phyloP scores from a whole-genome alignment of 805 yeast species.

The Phaffomyces thermotolerans region DNA sequence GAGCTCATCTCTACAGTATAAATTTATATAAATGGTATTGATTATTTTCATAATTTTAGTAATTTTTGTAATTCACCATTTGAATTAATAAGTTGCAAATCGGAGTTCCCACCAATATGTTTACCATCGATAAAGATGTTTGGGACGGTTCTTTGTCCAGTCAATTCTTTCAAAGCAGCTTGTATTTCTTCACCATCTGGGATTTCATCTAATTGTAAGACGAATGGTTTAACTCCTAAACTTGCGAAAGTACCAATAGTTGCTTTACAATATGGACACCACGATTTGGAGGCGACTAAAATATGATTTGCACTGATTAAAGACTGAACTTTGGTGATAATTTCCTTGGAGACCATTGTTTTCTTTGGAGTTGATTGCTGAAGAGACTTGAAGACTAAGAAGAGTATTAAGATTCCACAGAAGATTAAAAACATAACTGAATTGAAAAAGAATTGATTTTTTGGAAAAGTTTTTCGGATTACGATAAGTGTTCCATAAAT shows the following conservation, averaged over 20 bases:
- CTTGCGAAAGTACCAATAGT: constrained; percentile 33
- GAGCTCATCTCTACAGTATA: not conserved
- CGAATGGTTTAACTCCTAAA: constrained; percentile 38
- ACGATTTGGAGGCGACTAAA: constrained; percentile 76
- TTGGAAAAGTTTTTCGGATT: too few relatives aligned
- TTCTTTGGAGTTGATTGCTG: not conserved
- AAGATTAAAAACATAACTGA: not conserved
- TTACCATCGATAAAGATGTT: constrained; percentile 84
- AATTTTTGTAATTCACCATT: constrained; percentile 48
- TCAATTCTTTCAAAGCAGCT: constrained; percentile 63
- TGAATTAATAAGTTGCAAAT: constrained; percentile 64
- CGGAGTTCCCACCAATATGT: constrained; percentile 95
- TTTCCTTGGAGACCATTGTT: constrained; percentile 52
- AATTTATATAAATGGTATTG: not conserved
- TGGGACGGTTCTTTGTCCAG: constrained; percentile 93
- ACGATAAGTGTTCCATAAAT: too few relatives aligned
- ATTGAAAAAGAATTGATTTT: too few relatives aligned
- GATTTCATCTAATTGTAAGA: constrained; percentile 39
- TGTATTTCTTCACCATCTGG: constrained; percentile 80
- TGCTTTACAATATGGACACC: constrained; percentile 60
- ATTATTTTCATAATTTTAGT: constrained; percentile 20
- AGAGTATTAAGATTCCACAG: not conserved
- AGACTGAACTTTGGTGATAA: constrained; percentile 49
- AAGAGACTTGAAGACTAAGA: not conserved
- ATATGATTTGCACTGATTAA: constrained; percentile 60